phyloP scores from a whole-genome alignment of 352 stramenopile genomes.

The Globisporangium carolinianum region DNA sequence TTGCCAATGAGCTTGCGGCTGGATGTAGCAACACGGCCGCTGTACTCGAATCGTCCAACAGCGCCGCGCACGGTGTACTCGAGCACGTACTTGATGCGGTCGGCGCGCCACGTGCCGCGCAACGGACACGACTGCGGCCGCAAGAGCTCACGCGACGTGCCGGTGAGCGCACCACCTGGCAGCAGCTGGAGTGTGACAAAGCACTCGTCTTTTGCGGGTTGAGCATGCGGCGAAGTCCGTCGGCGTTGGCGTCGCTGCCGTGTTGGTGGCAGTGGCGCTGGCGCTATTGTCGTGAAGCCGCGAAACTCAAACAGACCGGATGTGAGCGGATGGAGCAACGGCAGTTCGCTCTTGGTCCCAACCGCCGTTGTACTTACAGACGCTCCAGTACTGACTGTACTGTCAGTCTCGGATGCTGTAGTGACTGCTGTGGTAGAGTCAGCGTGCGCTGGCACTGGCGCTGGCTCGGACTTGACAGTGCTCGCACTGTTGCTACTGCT shows the following conservation, averaged over 20 bases:
- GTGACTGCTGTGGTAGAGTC: too few species aligned
- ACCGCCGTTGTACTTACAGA: too few species aligned
- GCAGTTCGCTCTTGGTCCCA: not conserved
- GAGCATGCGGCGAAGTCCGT: not conserved
- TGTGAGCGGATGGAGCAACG: slow-evolving; percentile 35
- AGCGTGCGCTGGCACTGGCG: not conserved
- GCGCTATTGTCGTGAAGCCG: slow-evolving; percentile 44
- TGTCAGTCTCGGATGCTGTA: too few species aligned
- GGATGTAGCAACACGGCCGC: slow-evolving; percentile 26
- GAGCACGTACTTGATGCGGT: slow-evolving; percentile 49
- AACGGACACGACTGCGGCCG: slow-evolving; percentile 53
- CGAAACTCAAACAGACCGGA: slow-evolving; percentile 59
- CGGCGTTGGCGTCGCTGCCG: slow-evolving; percentile 2
- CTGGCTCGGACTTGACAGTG: not conserved
- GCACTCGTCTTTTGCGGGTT: slow-evolving; percentile 41
- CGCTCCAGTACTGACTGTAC: too few species aligned
- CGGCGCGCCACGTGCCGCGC: slow-evolving; percentile 41
- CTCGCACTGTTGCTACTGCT: not conserved
- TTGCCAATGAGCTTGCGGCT: slow-evolving; percentile 31
- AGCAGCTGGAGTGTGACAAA: slow-evolving; percentile 57
- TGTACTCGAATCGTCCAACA: slow-evolving; percentile 57
- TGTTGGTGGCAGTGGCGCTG: slow-evolving; percentile 6
- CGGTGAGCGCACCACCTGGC: slow-evolving; percentile 37
- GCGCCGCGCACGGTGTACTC: slow-evolving; percentile 63
- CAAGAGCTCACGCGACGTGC: slow-evolving; percentile 49